Evolutionary conservation across 2,329 filamentous ascomycete species (phyloP), one percentile per base, ranked within the genome.

Genomic region (Zasmidium cellare): DNA sequence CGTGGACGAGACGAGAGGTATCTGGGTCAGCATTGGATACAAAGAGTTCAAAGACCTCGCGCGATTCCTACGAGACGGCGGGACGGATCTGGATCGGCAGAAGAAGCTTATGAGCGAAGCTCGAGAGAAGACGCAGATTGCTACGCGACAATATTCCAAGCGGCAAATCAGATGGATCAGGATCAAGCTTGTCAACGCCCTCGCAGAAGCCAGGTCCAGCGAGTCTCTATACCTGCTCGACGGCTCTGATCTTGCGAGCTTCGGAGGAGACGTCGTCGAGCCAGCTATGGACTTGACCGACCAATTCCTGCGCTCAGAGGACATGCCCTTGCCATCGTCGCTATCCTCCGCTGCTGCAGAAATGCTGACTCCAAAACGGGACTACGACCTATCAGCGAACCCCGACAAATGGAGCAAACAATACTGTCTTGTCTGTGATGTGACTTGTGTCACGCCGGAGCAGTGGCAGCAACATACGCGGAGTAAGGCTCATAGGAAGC

Each of bases 11-110:
- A 89, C 84, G 1, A 86, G 87, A 53, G 96, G 94, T 0, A 96
- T 99, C 46, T 99, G 93, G 92, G 89, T 96, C 53, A 94, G 92
- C 1, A 99, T 99, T 61, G 94, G 94, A 1, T 97, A 92, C 75
- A 97, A 96, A 72, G 91, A 99, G 70, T 89, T 97, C 70, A 83
- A 89, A 57, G 81, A 84, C 0, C 35, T 41, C 5, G 35, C 35
- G n/a, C 35, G 35, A 41, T n/a, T 9, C n/a, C 3, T 41, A 14
- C 35, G 35, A 41, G 35, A 41, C 3, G 35, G 35, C 5, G 16
- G 35, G 35, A 55, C 46, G 68, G 56, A 22, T 31, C 58, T 45
- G n/a, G n/a, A n/a, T n/a, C 78, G 83, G 3, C 74, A 89, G 1
- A 79, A 82, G 19, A 77, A 78, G 18, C 72, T 92, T 14, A 86